Base-by-base conservation (phyloP, 2,329 filamentous ascomycete species). In the Trichoderma arundinaceum region DNA sequence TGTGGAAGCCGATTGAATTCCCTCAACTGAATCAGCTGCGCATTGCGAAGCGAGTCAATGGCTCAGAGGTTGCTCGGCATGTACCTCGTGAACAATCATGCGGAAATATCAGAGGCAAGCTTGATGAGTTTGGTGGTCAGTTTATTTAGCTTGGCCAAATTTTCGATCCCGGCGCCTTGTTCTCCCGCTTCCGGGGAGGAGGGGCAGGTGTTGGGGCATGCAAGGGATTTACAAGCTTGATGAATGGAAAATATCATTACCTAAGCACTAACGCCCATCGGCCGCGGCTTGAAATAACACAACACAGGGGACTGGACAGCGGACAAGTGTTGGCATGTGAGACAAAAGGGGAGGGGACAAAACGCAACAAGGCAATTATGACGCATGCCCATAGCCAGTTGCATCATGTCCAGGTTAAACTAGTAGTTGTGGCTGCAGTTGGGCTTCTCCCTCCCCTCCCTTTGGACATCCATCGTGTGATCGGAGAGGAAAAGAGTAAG, bases 31-130 rank as follows among this genome's bases (percentile, higher is more conserved):
- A 39, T 48, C 28, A 54, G n/a, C 38, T 44, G 8, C 39, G 53
- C 57, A 66, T 68, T 35, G 10, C 22, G 49, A 49, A 39, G 58
- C 46, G 41, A 4, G 15, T 58, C 51, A 66, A 66, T 64, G 19
- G 65, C 17, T 58, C 59, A 52, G 28, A 12, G 48, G 28, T 43
- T 35, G 10, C 19, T 35, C 15, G 53, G 28, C 12, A 28, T 38
- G 56, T 44, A 7, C 32, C 32, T 61, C 46, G 38, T 32, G 57
- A 22, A 10, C n/a, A 17, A 38, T 28, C 17, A 46, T 52, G 17
- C 39, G 33, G 48, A 38, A 52, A 7, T 57, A 44, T 52, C 54
- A 38, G 48, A 49, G 33, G 33, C 48, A 33, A 62, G 59, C 49
- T 62, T 48, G 44, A 17, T 43, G 32, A 59, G n/a, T 35, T 35